Base-by-base conservation (phyloP, 2,329 filamentous ascomycete genomes). In the Aspergillus felis region DNA sequence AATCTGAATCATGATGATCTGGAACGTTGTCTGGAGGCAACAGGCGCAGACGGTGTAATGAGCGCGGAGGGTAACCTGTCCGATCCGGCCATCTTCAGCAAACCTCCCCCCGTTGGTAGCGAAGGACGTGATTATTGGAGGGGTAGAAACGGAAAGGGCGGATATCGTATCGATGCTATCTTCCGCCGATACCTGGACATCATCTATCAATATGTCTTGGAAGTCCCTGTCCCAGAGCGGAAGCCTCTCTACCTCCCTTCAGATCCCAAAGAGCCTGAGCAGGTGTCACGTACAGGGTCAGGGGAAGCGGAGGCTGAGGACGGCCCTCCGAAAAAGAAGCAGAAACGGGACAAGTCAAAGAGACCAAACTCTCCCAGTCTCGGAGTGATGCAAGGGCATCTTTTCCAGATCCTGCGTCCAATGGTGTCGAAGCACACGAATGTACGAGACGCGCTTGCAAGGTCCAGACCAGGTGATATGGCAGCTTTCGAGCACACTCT, bases 51-150 rank as follows among this genome's bases (percentile, higher is more conserved):
- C 72, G 94, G 84, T 20, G 86, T 99, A 53, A 97, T 99, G 94
- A 93, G 89, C 64, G 94, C 94, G 4, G 94, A 99, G 75, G 94
- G 92, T 0, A 96, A 97, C 70, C 82, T 99, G 0, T 93, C 91
- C 68, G 91, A 99, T 70, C 94, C 94, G 0, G 87, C 86, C 2
- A 88, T 99, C 47, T 99, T 99, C 69, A 86, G 88, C 14, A 76
- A 80, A 32, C 81, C 86, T 17, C 91, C 91, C 0, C 71, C 83
- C 0, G 67, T 78, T 0, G 89, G 87, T 0, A 74, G 86, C 50
- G 86, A 90, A 71, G 86, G 85, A 0, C 82, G 88, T 58, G 92
- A 95, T 67, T 97, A 94, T 74, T 97, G 93, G 92, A 82, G 89
- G 35, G 91, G 90, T 0, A 81, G 78, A 53, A 85, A 92, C 68